A percentile compares a stretch with the other conserved stretches of the same genome.
Conservation (phyloP, 495 filamentous ascomycete species). For the Aspergillus sclerotioniger region DNA sequence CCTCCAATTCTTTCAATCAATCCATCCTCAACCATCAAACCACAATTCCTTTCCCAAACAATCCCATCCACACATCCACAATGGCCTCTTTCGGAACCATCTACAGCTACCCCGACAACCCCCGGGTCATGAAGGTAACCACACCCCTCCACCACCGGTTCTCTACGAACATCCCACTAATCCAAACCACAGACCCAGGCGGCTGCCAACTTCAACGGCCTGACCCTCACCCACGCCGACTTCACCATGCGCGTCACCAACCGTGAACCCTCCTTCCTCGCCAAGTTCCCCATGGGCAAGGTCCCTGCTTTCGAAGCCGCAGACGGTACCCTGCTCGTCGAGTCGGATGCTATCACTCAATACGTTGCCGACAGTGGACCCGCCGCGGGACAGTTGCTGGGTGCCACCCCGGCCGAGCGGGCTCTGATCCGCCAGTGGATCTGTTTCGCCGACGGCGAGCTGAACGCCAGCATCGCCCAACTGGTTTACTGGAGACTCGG, state of each 20-base stretch:
- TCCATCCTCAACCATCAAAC: background rate
- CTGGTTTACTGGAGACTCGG: slow-evolving; percentile 37
- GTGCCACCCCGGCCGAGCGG: slow-evolving; percentile 42
- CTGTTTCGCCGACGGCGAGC: slow-evolving; percentile 46
- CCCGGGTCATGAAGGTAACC: slow-evolving; percentile 49
- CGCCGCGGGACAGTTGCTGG: slow-evolving; percentile 49
- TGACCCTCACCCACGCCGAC: slow-evolving; percentile 40
- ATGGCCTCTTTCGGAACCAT: slow-evolving; percentile 58
- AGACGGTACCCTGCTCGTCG: slow-evolving; percentile 51
- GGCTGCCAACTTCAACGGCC: slow-evolving; percentile 51
- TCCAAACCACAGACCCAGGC: slow-evolving; percentile 43
- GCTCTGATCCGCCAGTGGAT: slow-evolving; percentile 53
- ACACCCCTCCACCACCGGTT: background rate
- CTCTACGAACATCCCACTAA: background rate
- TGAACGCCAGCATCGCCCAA: slow-evolving; percentile 29
- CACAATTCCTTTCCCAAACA: background rate
- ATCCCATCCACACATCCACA: slow-evolving; percentile 12
- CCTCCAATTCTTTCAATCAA: no score
- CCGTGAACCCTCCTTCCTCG: slow-evolving; percentile 47
- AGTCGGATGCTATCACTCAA: slow-evolving; percentile 54
- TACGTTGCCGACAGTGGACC: slow-evolving; percentile 56
- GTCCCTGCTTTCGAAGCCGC: slow-evolving; percentile 55
- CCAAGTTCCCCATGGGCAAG: slow-evolving; percentile 63
- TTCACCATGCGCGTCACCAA: slow-evolving; percentile 50
- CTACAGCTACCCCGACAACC: slow-evolving; percentile 45